Percentiles rank a stretch among this genome's conserved stretches.
phyloP scores from a whole-genome alignment of 1,139 yeast genomes.

The Suhomyces guaymorum region DNA sequence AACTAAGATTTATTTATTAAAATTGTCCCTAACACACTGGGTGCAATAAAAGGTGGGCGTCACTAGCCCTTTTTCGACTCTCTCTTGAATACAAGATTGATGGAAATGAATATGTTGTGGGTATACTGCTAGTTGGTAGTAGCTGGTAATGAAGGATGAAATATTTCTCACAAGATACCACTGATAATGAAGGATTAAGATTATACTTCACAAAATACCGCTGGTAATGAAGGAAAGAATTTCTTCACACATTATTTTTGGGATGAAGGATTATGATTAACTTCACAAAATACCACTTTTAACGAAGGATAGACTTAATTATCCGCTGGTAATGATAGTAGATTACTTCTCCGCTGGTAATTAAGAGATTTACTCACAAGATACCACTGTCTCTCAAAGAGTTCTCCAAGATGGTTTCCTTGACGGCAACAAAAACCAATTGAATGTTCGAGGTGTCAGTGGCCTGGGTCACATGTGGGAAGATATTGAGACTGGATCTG shows the following conservation, averaged over 20 bases:
- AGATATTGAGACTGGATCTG: conserved; percentile 76
- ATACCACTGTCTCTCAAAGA: conserved; percentile 84
- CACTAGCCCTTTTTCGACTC: neutral
- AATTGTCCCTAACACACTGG: conserved; percentile 2
- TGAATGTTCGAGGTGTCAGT: conserved; percentile 89
- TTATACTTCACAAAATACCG: neutral
- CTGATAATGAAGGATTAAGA: no score
- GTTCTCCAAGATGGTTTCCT: conserved; percentile 85
- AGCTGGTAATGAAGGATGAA: no score
- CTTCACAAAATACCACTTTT: no score
- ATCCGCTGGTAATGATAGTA: no score
- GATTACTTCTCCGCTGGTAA: no score
- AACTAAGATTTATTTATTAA: no score
- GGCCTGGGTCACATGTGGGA: conserved; percentile 93
- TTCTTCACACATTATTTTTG: no score
- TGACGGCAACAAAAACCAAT: conserved; percentile 87
- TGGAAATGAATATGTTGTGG: conserved; percentile 1
- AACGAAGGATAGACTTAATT: no score
- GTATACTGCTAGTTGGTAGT: conserved; percentile 1
- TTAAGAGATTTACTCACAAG: conserved; percentile 35
- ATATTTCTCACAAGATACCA: no score
- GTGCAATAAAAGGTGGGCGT: neutral
- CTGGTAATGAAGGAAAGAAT: no score
- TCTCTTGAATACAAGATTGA: neutral
- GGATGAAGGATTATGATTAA: no score